Base-by-base conservation (phyloP, 2,329 filamentous ascomycete species). In the Cephalotrichum gorgonifer region DNA sequence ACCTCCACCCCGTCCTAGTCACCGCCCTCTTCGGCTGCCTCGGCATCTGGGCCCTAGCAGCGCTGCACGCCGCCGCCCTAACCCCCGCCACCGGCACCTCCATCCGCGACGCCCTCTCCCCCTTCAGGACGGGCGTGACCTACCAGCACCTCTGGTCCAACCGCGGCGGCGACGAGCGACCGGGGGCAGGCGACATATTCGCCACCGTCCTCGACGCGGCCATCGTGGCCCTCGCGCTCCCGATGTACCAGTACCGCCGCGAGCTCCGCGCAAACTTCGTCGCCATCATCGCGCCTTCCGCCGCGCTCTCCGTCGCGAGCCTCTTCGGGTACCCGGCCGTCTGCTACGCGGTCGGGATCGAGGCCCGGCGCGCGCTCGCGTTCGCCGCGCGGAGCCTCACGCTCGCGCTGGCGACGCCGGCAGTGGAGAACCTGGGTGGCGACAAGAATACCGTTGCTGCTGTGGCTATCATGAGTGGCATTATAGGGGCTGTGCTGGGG, bases 181-280 rank as follows among this genome's bases (percentile, higher is more conserved):
- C 0, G 3, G 78, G 78, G 7, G 76, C 78, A 0, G 78, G 75
- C 20, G 77, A 82, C 54, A 57, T 81, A 22, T 72, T 81, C 52
- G 63, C 67, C 53, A 75, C 70, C 39, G 60, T 74, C 6, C 68
- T 82, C 2, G 78, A 82, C 55, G 76, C 75, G 6, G 70, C 69
- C 52, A 81, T 82, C 53, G 74, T 81, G 0, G 69, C 75, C 2
- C 69, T 82, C 3, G 77, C 78, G 2, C 61, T 82, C 17, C 77
- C 78, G 1, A 81, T 81, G 75, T 81, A 75, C 58, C 72, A 74
- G 50, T 80, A 80, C 61, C 72, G 77, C 3, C 66, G 71, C 35
- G 76, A 81, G 62, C 67, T 82, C 14, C 64, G 65, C 22, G 60
- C 64, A 15, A 75, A 79, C 59, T 76, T 79, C 55, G 55, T 71